A percentile compares a stretch with the other conserved stretches of the same genome.
Conservation (phyloP, 306 rosid genomes). For the Castanopsis chinensis region DNA sequence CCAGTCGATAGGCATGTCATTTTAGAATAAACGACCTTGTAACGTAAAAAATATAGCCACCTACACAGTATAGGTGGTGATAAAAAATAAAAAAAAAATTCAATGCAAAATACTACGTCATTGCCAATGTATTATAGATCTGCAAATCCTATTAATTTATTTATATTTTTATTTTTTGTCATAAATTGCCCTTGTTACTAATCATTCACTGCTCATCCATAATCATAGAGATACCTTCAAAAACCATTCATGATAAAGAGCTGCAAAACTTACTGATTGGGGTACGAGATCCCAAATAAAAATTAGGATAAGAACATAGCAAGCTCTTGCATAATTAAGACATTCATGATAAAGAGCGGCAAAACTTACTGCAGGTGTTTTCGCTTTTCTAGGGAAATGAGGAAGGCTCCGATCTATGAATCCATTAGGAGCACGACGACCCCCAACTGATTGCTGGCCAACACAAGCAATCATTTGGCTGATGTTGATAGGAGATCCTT, state of each 20-base stretch:
- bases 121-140: background rate
- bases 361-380: constrained; percentile 79
- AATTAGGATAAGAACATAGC: background rate
- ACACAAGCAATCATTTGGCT: constrained; percentile 97
- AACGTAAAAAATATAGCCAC: too few relatives aligned
- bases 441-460: constrained; percentile 93
- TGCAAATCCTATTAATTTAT: background rate
- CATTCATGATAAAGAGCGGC: background rate
- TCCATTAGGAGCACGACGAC: constrained; percentile 92
- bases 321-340: background rate
- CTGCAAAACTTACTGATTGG: too few relatives aligned
- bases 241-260: background rate
- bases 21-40: too few relatives aligned
- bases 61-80: too few relatives aligned
- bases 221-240: background rate
- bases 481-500: constrained; percentile 89
- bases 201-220: background rate
- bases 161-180: background rate
- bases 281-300: background rate
- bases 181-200: background rate
- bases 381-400: constrained; percentile 70
- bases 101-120: background rate
- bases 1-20: too few relatives aligned
- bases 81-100: too few relatives aligned
- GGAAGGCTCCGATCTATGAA: constrained; percentile 97